Conservation (phyloP, 345 rosid genomes). For the Clausena lansium region DNA sequence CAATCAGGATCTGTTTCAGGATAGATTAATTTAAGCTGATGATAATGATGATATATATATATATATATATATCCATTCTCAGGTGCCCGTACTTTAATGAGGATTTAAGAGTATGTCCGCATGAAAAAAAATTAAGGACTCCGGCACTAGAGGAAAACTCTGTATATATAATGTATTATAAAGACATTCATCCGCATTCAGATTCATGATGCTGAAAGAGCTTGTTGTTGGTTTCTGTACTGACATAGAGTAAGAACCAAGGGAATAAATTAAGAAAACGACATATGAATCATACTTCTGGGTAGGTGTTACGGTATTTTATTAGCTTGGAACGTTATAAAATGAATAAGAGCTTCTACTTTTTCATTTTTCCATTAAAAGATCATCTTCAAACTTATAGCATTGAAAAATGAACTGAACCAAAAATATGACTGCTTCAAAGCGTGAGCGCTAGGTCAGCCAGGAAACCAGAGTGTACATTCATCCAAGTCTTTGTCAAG, state of each 20-base stretch:
- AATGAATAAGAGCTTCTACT: background rate
- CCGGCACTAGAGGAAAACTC: too few species aligned
- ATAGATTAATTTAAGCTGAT: background rate
- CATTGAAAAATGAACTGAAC: background rate
- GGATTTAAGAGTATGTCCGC: too few species aligned
- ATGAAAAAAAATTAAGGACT: too few species aligned
- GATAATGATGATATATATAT: background rate
- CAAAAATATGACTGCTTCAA: background rate
- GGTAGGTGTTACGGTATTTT: background rate
- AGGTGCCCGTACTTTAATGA: too few species aligned
- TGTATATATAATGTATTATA: background rate
- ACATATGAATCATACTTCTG: background rate
- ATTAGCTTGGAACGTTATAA: background rate
- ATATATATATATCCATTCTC: too few species aligned
- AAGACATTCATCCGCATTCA: background rate
- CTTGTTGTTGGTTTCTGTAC: background rate
- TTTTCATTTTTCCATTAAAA: background rate
- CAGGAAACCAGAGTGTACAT: background rate
- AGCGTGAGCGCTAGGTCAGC: background rate
- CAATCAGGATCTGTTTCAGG: constrained; percentile 12
- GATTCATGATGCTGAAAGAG: background rate
- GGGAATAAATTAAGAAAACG: background rate
- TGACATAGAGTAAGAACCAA: background rate
- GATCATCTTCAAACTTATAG: too few species aligned
- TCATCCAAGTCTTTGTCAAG: constrained; percentile 7